Base-by-base conservation (phyloP, 164 flowering plant genomes). In the Aristolochia contorta region DNA sequence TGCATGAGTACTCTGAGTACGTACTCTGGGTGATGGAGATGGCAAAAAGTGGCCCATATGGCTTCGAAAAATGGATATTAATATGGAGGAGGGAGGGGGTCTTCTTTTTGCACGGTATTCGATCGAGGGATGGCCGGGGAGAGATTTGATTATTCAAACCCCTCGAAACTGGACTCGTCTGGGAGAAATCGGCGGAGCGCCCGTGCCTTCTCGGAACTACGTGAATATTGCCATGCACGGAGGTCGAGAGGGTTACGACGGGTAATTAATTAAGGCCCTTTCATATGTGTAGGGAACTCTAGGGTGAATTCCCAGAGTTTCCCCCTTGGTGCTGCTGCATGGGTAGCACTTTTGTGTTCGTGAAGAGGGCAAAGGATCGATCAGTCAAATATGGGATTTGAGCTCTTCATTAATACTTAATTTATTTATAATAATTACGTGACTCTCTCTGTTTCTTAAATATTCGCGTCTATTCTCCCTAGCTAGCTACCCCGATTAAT, bases 131-230 rank as follows among this genome's bases (percentile, higher is more conserved):
- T 21, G 52, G n/a, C n/a, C n/a, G n/a, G n/a, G n/a, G n/a, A n/a
- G n/a, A n/a, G n/a, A n/a, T n/a, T n/a, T n/a, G n/a, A 47, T 24
- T 30, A 14, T 64, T 54, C 55, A 56, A 60, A 65, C 47, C n/a
- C 51, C 20, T 54, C 60, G 78, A 71, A 69, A 69, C 32, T 68
- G 77, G 74, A 71, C 59, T 67, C 75, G 69, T 81, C 65, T 84
- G 25, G 89, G 89, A 84, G 84, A 81, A 84, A 84, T 79, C 78
- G 71, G 82, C 83, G 89, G 82, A 80, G 75, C 78, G 66, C 83
- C 85, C 89, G 85, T 81, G 89, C 84, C 80, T 77, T 65, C 85
- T 78, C 55, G 85, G 78, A 69, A 77, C 66, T 52, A 60, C 65
- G 69, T 71, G 60, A 68, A 70, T 67, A 67, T 59, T 64, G 67